Evolutionary conservation across 345 rosid genomes (phyloP), one percentile per base, ranked within the genome.

Genomic region (Corymbia maculata): DNA sequence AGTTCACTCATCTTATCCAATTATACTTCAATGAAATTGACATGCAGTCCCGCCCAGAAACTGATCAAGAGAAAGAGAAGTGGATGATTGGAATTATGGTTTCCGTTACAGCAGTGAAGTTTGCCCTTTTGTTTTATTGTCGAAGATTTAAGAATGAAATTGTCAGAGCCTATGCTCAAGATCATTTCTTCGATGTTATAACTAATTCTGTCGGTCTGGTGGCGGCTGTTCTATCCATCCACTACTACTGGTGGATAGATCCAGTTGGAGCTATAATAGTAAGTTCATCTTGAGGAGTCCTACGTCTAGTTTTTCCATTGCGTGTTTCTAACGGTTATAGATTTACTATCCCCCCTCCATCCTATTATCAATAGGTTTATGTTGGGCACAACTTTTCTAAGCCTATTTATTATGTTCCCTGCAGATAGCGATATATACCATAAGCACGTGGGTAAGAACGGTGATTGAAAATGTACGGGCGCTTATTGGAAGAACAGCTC

Each of bases 401-500:
- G 70, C 70, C 70, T 28, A n/a, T 28, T 64, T n/a, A n/a, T 64
- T 64, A 64, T 32, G 6, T 28, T 28, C 32, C 13, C 36, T 86
- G 91, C 95, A 95, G 61, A 55, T 55, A 55, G 61, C 61, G 21
- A 1, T 95, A 42, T 96, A 96, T 79, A 96, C 99, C 1, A 95
- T 95, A 28, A 86, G 70, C 85, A 95, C 95, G 7, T 96, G 99
- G 98, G 93, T 96, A 6, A 95, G 87, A 93, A 95, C 93, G 13
- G 98, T 95, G n/a, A 36, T 96, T 6, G 95, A 95, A 91, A 96
- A 96, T 79, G 99, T 95, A 44, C 79, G 94, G 88, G 92, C 95
- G 13, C 90, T 95, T 22, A 94, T 95, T 9, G 97, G 98, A 88
- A 93, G 96, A 64, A 92, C 95, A 3, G 98, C 96, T 4, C 98